Evolutionary conservation across 768 basidiomycete species (phyloP).

Genomic region (Gyrodon lividus): DNA sequence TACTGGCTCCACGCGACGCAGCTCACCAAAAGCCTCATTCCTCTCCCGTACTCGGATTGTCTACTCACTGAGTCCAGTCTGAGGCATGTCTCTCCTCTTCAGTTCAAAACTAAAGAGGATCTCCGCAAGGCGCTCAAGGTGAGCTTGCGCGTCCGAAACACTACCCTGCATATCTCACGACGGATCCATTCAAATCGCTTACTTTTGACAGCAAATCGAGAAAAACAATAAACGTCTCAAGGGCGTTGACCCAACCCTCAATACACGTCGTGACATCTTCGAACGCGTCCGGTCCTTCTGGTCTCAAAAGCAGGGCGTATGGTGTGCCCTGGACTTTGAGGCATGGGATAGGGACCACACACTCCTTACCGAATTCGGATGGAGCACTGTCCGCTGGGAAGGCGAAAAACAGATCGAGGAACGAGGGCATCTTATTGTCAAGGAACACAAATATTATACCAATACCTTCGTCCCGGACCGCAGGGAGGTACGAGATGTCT

Average conservation of each 20-base stretch:
- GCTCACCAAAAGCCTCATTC: slow-evolving; percentile 61
- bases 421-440: slow-evolving; percentile 60
- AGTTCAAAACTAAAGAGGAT: slow-evolving; percentile 52
- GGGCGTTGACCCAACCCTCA: slow-evolving; percentile 55
- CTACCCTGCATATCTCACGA: not conserved
- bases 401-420: slow-evolving; percentile 47
- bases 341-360: slow-evolving; percentile 78
- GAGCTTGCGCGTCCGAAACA: not conserved
- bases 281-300: slow-evolving; percentile 67
- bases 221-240: slow-evolving; percentile 81
- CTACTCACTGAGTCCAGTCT: slow-evolving; percentile 62
- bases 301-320: slow-evolving; percentile 61
- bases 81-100: slow-evolving; percentile 54
- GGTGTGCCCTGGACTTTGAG: slow-evolving; percentile 82
- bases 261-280: slow-evolving; percentile 59
- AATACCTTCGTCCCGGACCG: slow-evolving; percentile 69
- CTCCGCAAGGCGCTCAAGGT: slow-evolving; percentile 65
- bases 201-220: slow-evolving; percentile 54
- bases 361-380: slow-evolving; percentile 82
- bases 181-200: not conserved
- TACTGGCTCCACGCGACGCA: slow-evolving; percentile 81
- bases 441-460: slow-evolving; percentile 53
- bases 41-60: slow-evolving; percentile 77
- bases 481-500: slow-evolving; percentile 46
- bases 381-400: slow-evolving; percentile 58